Conservation (phyloP, 176 grass and related monocot species). For the Oryza meridionalis region DNA sequence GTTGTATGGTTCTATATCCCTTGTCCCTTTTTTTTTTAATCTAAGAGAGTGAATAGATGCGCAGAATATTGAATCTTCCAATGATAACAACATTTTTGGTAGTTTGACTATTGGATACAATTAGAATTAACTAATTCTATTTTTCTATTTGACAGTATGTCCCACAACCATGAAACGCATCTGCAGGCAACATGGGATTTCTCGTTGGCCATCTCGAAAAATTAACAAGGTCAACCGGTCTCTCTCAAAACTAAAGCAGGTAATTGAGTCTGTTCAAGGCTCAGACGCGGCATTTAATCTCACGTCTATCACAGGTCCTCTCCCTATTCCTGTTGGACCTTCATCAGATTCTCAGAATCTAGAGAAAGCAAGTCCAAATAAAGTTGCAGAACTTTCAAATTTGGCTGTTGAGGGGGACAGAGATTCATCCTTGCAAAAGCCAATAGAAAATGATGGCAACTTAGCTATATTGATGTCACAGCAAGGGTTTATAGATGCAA, state of each 20-base stretch:
- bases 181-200: slow-evolving; percentile 96
- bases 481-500: slow-evolving; percentile 44
- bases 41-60: not conserved
- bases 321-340: slow-evolving; percentile 63
- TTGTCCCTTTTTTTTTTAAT: not conserved
- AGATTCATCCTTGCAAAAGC: slow-evolving; percentile 38
- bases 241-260: slow-evolving; percentile 87
- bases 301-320: slow-evolving; percentile 69
- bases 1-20: too few relatives aligned
- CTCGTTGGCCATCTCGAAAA: slow-evolving; percentile 92
- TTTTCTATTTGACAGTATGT: slow-evolving; percentile 68
- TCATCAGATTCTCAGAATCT: slow-evolving; percentile 53
- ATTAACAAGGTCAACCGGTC: slow-evolving; percentile 99
- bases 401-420: slow-evolving; percentile 21
- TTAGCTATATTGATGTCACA: slow-evolving; percentile 38
- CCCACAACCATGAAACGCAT: slow-evolving; percentile 99
- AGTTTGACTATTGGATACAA: not conserved
- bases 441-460: slow-evolving; percentile 39
- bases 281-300: slow-evolving; percentile 73
- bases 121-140: slow-evolving; percentile 22
- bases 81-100: not conserved
- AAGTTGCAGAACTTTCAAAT: slow-evolving; percentile 53
- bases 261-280: slow-evolving; percentile 96
- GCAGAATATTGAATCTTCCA: slow-evolving; percentile 1
- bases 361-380: slow-evolving; percentile 56